These are phyloP conservation scores for Ustilago vetiveriae DNA, from an alignment of 1,284 basidiomycete species.

Conservation along the genomic window DNA sequence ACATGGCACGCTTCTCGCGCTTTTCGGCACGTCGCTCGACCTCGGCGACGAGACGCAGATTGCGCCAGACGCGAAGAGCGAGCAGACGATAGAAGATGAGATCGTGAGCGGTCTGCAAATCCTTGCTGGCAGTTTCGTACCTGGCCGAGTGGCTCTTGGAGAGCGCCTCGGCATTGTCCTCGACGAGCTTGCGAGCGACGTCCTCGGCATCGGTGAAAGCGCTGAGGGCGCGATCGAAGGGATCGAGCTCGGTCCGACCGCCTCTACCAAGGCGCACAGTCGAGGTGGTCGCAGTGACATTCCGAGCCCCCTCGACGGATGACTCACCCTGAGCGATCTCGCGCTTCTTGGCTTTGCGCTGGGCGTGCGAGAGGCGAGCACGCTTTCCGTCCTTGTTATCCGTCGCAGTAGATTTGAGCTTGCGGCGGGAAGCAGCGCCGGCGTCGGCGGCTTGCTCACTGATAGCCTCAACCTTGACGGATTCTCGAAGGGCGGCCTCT, in stretches of 20 bases:
- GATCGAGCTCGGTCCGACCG: slow-evolving; percentile 57
- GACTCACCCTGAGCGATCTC: slow-evolving; percentile 29
- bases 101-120: slow-evolving; percentile 63
- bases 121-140: slow-evolving; percentile 62
- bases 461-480: slow-evolving; percentile 59
- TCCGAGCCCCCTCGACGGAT: slow-evolving; percentile 25
- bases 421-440: slow-evolving; percentile 11
- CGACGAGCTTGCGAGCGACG: slow-evolving; percentile 58
- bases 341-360: slow-evolving; percentile 63
- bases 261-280: slow-evolving; percentile 28
- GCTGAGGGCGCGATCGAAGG: slow-evolving; percentile 63
- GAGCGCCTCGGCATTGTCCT: slow-evolving; percentile 63
- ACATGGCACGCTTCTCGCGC: slow-evolving; percentile 56
- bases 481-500: slow-evolving; percentile 69
- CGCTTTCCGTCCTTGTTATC: slow-evolving; percentile 34
- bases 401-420: slow-evolving; percentile 5
- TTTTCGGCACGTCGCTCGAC: slow-evolving; percentile 57
- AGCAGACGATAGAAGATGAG: slow-evolving; percentile 62
- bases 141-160: slow-evolving; percentile 61
- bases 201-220: slow-evolving; percentile 63
- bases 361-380: slow-evolving; percentile 56
- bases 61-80: slow-evolving; percentile 58
- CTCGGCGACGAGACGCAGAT: slow-evolving; percentile 56
- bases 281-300: slow-evolving; percentile 20
- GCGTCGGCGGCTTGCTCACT: slow-evolving; percentile 14